phyloP scores from a whole-genome alignment of 371 early-diverging fungal species.

The Mortierella sp. region DNA sequence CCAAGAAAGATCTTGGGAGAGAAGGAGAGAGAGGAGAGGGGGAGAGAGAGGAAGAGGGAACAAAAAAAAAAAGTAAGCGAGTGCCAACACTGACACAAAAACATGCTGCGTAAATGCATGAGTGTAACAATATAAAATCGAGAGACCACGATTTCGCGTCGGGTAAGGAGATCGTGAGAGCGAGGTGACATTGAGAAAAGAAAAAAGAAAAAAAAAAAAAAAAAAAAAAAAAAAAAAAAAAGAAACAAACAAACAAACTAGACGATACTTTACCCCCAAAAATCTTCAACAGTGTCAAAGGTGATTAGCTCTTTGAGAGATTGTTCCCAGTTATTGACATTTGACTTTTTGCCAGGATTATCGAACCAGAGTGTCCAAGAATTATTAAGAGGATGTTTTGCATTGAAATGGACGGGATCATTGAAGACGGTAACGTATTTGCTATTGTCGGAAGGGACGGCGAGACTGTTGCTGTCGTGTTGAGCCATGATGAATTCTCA shows the following conservation, averaged over 20 bases:
- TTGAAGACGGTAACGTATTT: conserved; percentile 66
- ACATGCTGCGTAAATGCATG: no score
- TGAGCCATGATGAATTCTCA: conserved; percentile 18
- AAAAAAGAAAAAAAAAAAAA: background rate
- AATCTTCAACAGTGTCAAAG: conserved; percentile 93
- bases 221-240: background rate
- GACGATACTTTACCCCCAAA: conserved; percentile 93
- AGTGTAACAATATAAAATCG: no score
- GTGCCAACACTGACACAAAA: no score
- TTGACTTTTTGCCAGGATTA: conserved; percentile 83
- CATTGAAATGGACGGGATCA: conserved; percentile 78
- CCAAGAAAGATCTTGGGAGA: no score
- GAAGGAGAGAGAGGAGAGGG: no score
- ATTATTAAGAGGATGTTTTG: conserved; percentile 91
- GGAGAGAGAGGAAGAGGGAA: no score
- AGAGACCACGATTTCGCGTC: background rate
- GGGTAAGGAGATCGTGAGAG: no score
- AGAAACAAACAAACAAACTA: background rate
- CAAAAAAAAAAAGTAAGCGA: no score
- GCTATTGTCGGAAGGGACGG: conserved; percentile 35
- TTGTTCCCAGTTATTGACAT: conserved; percentile 85
- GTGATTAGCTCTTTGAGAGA: conserved; percentile 90
- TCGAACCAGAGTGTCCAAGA: conserved; percentile 97
- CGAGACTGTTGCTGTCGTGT: conserved; percentile 39
- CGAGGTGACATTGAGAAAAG: no score